Evolutionary conservation across 1,284 basidiomycete species (phyloP), one percentile per base, ranked within the genome.

Genomic region (Fereydounia khargensis): DNA sequence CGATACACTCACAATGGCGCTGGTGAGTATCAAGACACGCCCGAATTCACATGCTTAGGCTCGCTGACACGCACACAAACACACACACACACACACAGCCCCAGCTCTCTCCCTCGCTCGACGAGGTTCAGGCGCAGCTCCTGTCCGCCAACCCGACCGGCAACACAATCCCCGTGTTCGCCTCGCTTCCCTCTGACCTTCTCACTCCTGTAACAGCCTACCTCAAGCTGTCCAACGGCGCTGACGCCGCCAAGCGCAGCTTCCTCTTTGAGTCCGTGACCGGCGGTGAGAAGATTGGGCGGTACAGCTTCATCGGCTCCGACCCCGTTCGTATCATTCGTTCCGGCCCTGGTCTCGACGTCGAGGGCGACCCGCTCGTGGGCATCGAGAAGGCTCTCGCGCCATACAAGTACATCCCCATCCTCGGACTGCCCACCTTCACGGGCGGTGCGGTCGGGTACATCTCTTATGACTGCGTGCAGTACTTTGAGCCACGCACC

Each of bases 391-490:
- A 84, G 65, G 91, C 95, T 74, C 84, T 99, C 23, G 80, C 85
- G 13, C 80, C 85, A 46, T 92, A 95, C 80, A 82, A 87, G 76
- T 97, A 95, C 75, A 83, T 95, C 74, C 86, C 87, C 74, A 84
- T 96, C 13, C 90, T 90, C 6, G 88, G 91, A 76, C 81, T 96
- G 31, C 86, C 88, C 0, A 94, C 91, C 0, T 97, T 98, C 76
- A 96, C 94, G 21, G 95, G 95, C 39, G 95, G 95, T 40, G 94
- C 94, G 0, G 90, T 98, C 68, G 95, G 95, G 34, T 98, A 96
- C 79, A 90, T 98, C 63, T 84, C 89, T 11, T 99, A 94, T 79
- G 95, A 99, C 75, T 90, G 89, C 74, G 85, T 99, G 45, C 87
- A 88, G 59, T 86, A 98, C 77, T 99, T 99, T 71, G 95, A 99